Evolutionary conservation across 1,284 basidiomycete genomes (phyloP).

Genomic region (Cutaneotrichosporon cavernicola): DNA sequence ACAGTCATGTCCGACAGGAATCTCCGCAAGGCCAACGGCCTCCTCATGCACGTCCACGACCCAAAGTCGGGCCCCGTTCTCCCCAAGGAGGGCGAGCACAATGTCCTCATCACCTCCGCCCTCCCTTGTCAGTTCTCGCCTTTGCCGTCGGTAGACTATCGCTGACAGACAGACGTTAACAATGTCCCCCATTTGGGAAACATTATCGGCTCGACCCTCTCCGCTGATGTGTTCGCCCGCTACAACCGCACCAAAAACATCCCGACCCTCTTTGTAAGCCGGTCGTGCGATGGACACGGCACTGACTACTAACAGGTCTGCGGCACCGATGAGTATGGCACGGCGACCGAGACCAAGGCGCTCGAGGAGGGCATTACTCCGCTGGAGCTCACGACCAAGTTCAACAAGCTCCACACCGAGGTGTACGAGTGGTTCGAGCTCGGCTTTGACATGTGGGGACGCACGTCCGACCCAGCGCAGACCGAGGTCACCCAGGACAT

Average conservation of each 20-base stretch:
- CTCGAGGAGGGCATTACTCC: constrained; percentile 90
- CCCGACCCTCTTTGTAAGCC: constrained; percentile 53
- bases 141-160: neutral
- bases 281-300: neutral
- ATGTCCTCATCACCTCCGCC: constrained; percentile 91
- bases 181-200: constrained; percentile 99
- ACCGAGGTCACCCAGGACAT: constrained; percentile 90
- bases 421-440: constrained; percentile 71
- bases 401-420: constrained; percentile 81
- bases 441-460: constrained; percentile 95
- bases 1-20: constrained; percentile 34
- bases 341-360: constrained; percentile 91
- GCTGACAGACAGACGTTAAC: constrained; percentile 68
- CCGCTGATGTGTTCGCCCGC: constrained; percentile 95
- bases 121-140: constrained; percentile 65
- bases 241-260: constrained; percentile 61
- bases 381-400: constrained; percentile 87
- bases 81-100: constrained; percentile 78
- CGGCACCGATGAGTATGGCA: constrained; percentile 98
- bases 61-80: constrained; percentile 53
- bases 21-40: constrained; percentile 28
- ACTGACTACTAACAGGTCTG: constrained; percentile 63
- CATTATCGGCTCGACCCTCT: constrained; percentile 82
- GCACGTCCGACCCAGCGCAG: constrained; percentile 87
- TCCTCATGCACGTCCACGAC: constrained; percentile 57